phyloP scores from a whole-genome alignment of 2,329 filamentous ascomycete genomes.

The Geosmithia putterillii region DNA sequence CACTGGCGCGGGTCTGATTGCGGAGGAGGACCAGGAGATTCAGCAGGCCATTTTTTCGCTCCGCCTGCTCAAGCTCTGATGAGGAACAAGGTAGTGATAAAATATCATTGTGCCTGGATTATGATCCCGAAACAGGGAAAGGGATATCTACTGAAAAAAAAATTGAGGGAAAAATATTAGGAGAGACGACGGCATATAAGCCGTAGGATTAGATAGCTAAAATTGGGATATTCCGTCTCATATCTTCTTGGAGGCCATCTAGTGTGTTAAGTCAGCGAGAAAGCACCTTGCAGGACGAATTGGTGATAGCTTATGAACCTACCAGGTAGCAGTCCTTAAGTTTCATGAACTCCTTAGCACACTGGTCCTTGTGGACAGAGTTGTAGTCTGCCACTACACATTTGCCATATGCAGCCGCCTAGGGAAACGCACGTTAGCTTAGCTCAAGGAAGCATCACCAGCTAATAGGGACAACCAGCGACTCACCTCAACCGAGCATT shows the following conservation, averaged over 20 bases:
- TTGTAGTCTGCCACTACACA: slow-evolving; percentile 88
- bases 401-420: slow-evolving; percentile 82
- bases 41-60: slow-evolving; percentile 72
- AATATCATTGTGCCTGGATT: background rate
- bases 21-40: slow-evolving; percentile 75
- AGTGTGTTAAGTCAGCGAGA: background rate
- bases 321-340: slow-evolving; percentile 85
- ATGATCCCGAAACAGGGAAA: background rate
- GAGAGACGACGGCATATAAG: background rate
- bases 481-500: slow-evolving; percentile 42
- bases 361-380: slow-evolving; percentile 83
- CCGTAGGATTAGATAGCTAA: background rate
- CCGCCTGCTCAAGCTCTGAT: slow-evolving; percentile 60
- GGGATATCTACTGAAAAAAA: background rate
- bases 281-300: background rate
- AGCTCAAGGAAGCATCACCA: background rate
- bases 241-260: slow-evolving; percentile 14
- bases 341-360: slow-evolving; percentile 68
- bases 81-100: background rate
- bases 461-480: background rate
- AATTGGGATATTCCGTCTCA: background rate
- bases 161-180: background rate
- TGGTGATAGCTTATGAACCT: slow-evolving; percentile 15
- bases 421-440: background rate
- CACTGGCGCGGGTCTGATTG: slow-evolving; percentile 38